phyloP scores from a whole-genome alignment of 305 asterid species.

The Solanum hybrid region DNA sequence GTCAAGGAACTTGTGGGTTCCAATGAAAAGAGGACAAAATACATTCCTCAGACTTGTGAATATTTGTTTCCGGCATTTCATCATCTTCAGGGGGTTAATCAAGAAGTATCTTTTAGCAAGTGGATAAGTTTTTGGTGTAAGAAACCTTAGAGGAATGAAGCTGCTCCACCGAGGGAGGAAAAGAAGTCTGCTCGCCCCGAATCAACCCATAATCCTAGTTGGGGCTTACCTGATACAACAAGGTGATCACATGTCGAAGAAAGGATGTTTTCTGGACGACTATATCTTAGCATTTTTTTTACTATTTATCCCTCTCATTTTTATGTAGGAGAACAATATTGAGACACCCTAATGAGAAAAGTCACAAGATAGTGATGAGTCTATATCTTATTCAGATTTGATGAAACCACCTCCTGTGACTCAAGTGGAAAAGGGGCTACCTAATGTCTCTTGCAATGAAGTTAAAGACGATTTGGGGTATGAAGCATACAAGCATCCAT shows the following conservation, averaged over 20 bases:
- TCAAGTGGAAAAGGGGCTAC: neutral
- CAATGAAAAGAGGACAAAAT: neutral
- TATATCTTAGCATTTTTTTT: neutral
- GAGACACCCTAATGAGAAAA: neutral
- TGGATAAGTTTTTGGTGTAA: neutral
- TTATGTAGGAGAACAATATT: neutral
- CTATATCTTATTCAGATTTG: neutral
- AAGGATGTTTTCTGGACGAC: neutral
- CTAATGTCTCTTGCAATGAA: neutral
- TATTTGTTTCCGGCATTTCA: no score
- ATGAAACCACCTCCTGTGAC: neutral
- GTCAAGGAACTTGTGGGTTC: neutral
- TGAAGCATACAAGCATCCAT: neutral
- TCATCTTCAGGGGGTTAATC: neutral
- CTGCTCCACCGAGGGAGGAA: neutral
- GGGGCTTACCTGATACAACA: neutral
- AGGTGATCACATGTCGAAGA: neutral
- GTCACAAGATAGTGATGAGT: neutral
- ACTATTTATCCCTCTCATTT: neutral
- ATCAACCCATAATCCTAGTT: neutral
- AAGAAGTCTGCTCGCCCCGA: neutral
- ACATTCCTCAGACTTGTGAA: neutral
- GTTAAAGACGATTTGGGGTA: neutral
- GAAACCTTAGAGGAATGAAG: neutral
- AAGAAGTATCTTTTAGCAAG: neutral